Evolutionary conservation across 495 filamentous ascomycete species (phyloP).

Genomic region (Tuber melanosporum): DNA sequence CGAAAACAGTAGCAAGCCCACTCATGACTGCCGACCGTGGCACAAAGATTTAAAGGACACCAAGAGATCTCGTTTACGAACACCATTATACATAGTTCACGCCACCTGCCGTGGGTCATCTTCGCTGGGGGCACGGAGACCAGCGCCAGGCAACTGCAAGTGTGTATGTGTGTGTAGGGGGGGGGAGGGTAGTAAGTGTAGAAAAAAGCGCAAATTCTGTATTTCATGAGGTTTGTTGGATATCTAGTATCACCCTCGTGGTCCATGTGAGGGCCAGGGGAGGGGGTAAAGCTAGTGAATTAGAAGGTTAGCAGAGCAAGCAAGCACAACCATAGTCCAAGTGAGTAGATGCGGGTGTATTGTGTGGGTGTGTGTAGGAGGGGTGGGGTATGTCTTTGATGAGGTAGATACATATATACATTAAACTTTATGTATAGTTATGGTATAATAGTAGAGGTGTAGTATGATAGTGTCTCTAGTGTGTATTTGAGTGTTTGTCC

Average conservation of each 20-base stretch:
- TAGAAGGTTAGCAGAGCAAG: background rate
- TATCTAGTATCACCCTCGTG: background rate
- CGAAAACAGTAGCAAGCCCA: constrained; percentile 14
- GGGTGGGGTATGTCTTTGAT: background rate
- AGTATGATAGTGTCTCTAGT: background rate
- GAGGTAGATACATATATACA: background rate
- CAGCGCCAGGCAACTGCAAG: background rate
- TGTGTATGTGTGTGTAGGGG: background rate
- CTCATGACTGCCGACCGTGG: constrained; percentile 20
- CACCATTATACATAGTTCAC: constrained; percentile 9
- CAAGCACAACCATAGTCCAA: background rate
- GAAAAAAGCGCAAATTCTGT: background rate
- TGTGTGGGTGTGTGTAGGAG: background rate
- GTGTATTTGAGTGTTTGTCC: background rate
- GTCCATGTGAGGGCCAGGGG: background rate
- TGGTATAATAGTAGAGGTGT: background rate
- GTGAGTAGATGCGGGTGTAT: background rate
- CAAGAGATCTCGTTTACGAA: constrained; percentile 35
- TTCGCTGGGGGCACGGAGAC: background rate
- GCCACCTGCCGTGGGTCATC: background rate
- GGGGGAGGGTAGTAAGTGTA: background rate
- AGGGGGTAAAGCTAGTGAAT: background rate
- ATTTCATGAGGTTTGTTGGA: background rate
- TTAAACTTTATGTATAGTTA: background rate
- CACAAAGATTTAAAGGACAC: constrained; percentile 31